phyloP scores from a whole-genome alignment of 2,329 filamentous ascomycete species.

The Epichloe bromicola region DNA sequence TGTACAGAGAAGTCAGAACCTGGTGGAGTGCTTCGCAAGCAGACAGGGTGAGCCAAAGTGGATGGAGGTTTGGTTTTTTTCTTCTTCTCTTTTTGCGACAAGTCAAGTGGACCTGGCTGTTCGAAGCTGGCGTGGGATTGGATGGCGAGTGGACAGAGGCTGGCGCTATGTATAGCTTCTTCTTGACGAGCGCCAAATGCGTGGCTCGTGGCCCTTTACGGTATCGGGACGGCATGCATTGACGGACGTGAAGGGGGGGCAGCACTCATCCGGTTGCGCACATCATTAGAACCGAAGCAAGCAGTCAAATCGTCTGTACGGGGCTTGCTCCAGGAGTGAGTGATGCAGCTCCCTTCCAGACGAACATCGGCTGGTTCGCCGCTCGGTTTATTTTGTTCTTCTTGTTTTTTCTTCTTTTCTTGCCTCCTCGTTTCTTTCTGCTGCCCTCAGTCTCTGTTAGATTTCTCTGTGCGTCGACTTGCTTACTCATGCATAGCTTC shows the following conservation, averaged over 20 bases:
- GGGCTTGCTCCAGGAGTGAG: no score
- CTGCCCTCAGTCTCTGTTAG: no score
- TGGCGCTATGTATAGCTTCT: not conserved
- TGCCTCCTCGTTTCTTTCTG: no score
- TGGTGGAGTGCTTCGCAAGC: not conserved
- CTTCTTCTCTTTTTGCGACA: not conserved
- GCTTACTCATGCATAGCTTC: no score
- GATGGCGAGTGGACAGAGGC: not conserved
- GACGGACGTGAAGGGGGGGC: no score
- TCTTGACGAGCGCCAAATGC: not conserved
- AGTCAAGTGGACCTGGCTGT: slow-evolving; percentile 1
- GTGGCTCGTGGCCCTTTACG: not conserved
- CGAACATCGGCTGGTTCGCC: no score
- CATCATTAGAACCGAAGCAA: not conserved
- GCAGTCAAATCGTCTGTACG: no score
- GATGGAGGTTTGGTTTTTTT: not conserved
- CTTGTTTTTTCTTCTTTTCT: no score
- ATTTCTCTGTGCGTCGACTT: no score
- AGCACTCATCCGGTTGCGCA: not conserved
- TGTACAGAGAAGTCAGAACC: not conserved
- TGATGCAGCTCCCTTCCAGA: no score
- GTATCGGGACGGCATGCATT: not conserved
- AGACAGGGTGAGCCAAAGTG: not conserved
- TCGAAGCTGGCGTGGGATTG: not conserved
- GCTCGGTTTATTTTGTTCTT: no score